These are phyloP conservation scores for Betula pendula DNA, from an alignment of 306 rosid genomes.

Conservation along the genomic window DNA sequence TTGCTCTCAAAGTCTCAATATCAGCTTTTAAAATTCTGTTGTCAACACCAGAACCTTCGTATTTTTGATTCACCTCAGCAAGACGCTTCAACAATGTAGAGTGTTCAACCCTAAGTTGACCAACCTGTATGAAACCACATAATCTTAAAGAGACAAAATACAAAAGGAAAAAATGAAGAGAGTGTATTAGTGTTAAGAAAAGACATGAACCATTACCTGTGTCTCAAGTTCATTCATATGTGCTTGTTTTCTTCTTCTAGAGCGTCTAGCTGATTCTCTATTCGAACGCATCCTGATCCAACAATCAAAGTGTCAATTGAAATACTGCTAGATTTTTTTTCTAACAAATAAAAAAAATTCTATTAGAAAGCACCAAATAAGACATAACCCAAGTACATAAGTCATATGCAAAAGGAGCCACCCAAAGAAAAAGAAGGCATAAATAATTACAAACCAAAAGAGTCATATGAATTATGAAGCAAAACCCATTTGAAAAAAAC, in stretches of 20 bases:
- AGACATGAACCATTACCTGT: slow-evolving; percentile 44
- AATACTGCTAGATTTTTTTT: slow-evolving; percentile 16
- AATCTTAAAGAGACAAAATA: slow-evolving; percentile 13
- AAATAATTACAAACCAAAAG: not conserved
- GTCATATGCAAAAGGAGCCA: not conserved
- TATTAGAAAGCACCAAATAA: not conserved
- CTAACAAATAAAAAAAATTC: not conserved
- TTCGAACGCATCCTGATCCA: slow-evolving; percentile 60
- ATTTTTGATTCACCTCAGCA: slow-evolving; percentile 50
- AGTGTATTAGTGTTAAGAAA: not conserved
- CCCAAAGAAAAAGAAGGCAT: not conserved
- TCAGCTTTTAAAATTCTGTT: slow-evolving; percentile 62
- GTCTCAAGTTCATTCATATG: slow-evolving; percentile 61
- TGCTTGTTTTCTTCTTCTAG: slow-evolving; percentile 64
- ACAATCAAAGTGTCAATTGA: slow-evolving; percentile 34
- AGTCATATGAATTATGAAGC: not conserved
- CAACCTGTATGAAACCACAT: slow-evolving; percentile 31
- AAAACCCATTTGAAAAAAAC: not conserved
- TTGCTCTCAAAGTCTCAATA: slow-evolving; percentile 60
- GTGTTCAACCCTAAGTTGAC: slow-evolving; percentile 53
- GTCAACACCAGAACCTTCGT: slow-evolving; percentile 54
- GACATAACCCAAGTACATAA: not conserved
- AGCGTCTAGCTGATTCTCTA: slow-evolving; percentile 71
- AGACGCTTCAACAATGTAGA: slow-evolving; percentile 51
- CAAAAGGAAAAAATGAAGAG: not conserved